Evolutionary conservation across 148 eudicot species (phyloP).

Genomic region (Fagopyrum esculentum): DNA sequence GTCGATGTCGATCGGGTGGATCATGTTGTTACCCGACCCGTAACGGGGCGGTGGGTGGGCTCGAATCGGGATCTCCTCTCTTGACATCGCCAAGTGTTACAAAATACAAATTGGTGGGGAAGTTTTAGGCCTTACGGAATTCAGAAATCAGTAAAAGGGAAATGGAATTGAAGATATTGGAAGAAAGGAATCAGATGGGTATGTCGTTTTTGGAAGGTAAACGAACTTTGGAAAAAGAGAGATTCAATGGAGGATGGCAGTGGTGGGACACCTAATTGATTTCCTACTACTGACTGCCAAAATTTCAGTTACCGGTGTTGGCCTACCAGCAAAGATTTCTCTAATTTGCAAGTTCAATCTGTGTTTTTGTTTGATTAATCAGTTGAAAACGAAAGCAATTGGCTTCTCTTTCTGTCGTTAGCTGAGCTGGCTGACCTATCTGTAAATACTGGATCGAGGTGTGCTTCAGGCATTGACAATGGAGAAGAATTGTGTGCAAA

Average conservation of each 20-base stretch:
- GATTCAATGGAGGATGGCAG: background rate
- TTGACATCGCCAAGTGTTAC: background rate
- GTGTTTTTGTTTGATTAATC: background rate
- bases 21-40: background rate
- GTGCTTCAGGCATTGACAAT: background rate
- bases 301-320: background rate
- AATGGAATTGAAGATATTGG: background rate
- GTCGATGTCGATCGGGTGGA: slow-evolving; percentile 8
- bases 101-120: background rate
- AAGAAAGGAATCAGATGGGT: background rate
- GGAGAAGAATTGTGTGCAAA: too few species aligned
- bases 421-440: background rate
- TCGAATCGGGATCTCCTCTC: background rate
- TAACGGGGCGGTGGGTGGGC: background rate
- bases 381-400: background rate
- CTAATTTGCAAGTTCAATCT: background rate
- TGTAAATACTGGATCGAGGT: background rate
- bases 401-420: background rate
- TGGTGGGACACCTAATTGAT: background rate
- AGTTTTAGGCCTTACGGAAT: background rate
- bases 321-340: background rate
- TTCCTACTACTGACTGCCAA: background rate
- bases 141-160: background rate
- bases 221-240: background rate
- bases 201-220: background rate